phyloP scores from a whole-genome alignment of 768 basidiomycete genomes.

The Lentinula raphanica region DNA sequence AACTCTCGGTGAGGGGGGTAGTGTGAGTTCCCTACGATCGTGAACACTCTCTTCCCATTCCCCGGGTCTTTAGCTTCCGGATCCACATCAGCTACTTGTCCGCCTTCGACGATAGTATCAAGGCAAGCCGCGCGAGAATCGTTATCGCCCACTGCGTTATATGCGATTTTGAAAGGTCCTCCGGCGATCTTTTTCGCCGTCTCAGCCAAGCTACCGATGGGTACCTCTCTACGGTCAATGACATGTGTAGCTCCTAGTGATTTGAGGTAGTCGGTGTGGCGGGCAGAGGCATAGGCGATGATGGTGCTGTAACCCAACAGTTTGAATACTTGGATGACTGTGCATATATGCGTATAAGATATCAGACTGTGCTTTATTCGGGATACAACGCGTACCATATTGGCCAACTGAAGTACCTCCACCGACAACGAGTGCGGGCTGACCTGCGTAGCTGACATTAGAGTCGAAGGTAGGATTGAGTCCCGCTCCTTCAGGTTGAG shows the following conservation, averaged over 20 bases:
- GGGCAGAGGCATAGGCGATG: constrained; percentile 31
- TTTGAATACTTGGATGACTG: constrained; percentile 3
- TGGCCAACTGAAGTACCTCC: constrained; percentile 47
- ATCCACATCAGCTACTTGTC: not conserved
- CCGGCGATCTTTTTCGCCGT: not conserved
- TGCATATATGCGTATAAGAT: not conserved
- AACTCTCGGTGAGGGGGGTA: not conserved
- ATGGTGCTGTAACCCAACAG: constrained; percentile 14
- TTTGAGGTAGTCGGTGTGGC: constrained; percentile 25
- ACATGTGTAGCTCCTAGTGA: constrained; percentile 36
- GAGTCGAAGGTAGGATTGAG: constrained; percentile 34
- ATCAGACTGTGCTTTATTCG: not conserved
- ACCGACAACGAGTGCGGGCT: constrained; percentile 43
- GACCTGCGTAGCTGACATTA: constrained; percentile 35
- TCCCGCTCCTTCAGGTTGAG: constrained; percentile 31
- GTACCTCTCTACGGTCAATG: constrained; percentile 21
- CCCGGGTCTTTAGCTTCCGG: not conserved
- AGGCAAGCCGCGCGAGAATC: not conserved
- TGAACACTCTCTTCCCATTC: not conserved
- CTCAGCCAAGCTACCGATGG: not conserved
- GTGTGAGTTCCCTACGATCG: not conserved
- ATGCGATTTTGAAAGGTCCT: constrained; percentile 1
- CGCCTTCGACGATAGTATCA: constrained; percentile 1
- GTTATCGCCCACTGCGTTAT: not conserved
- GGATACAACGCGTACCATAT: constrained; percentile 29